Base-by-base conservation (phyloP, 2,329 filamentous ascomycete species). In the Arachnomyces sp. region DNA sequence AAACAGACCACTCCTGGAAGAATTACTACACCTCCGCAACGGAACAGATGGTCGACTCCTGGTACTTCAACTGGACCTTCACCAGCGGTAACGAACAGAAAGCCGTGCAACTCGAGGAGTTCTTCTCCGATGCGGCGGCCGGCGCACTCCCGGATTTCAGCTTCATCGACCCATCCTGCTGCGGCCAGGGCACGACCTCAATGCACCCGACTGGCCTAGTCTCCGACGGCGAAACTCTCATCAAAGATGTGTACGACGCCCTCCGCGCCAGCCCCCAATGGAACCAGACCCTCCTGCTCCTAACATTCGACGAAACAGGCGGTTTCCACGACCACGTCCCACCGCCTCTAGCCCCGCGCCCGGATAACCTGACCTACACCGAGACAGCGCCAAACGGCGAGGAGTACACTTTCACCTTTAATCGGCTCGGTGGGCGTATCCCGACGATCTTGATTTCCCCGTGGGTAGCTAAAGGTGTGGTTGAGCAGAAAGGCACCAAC, bases 151-250 rank as follows among this genome's bases (percentile, higher is more conserved):
- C 60, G 5, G 52, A 60, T 29, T 53, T 64, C 42, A 54, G 55
- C 28, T 64, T 60, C 45, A 43, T 64, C 29, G 59, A 65, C 50
- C 62, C 62, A 3, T 60, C 59, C 34, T 65, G 62, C 60, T 65
- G 62, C 39, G 61, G 58, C 17, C 46, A 51, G 4, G 59, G 57
- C 39, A 64, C 54, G 28, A 54, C 49, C 44, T 57, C 54, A 20
- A 56, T 63, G 59, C 59, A 64, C 57, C 37, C 57, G 17, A 48
- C 45, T 14, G 58, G 59, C 16, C 55, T 58, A 41, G 50, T 62
- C 40, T 61, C 57, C 14, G 57, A 54, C 41, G 59, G 59, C 28
- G 56, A 63, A 45, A 51, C 53, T 31, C 53, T 17, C 13, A 48
- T 63, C 34, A 62, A 63, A 52, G 49, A 61, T 36, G 47, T 63